Percentiles rank a stretch among this genome's conserved stretches.
These are phyloP conservation scores for Gracilaria caudata DNA, from an alignment of 23 red algal species.

Conservation along the genomic window DNA sequence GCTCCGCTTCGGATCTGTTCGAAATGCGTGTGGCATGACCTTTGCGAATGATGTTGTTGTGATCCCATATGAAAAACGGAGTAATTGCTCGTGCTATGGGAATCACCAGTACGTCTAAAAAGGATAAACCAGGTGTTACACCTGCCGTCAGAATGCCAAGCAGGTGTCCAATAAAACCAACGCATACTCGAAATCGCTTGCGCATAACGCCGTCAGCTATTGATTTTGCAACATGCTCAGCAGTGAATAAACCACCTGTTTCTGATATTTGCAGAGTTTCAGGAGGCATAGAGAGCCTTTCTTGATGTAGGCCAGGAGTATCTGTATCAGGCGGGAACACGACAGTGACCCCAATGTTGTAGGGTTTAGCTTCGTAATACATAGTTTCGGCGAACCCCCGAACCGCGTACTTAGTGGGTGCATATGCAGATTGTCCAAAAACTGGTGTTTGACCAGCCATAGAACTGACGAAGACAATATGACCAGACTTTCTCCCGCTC, in stretches of 20 bases:
- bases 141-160: slow-evolving; percentile 77
- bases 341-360: slow-evolving; percentile 78
- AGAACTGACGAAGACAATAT: slow-evolving; percentile 85
- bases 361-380: slow-evolving; percentile 84
- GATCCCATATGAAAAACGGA: slow-evolving; percentile 70
- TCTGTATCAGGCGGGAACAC: slow-evolving; percentile 92
- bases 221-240: slow-evolving; percentile 72
- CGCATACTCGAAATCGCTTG: slow-evolving; percentile 57
- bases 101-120: slow-evolving; percentile 71
- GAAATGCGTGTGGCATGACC: slow-evolving; percentile 43
- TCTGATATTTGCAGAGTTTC: slow-evolving; percentile 73
- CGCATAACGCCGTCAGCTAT: slow-evolving; percentile 60
- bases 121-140: slow-evolving; percentile 60
- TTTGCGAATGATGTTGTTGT: slow-evolving; percentile 43
- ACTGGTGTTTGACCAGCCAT: slow-evolving; percentile 82
- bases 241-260: slow-evolving; percentile 64
- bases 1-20: neutral
- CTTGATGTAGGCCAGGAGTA: slow-evolving; percentile 80
- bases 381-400: slow-evolving; percentile 88
- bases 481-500: slow-evolving; percentile 55
- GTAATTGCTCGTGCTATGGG: slow-evolving; percentile 64
- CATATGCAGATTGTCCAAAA: slow-evolving; percentile 82
- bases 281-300: slow-evolving; percentile 78
- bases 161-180: slow-evolving; percentile 80
- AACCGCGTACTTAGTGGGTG: slow-evolving; percentile 86